phyloP scores from a whole-genome alignment of 257 asterid genomes.

The Salvia splendens region DNA sequence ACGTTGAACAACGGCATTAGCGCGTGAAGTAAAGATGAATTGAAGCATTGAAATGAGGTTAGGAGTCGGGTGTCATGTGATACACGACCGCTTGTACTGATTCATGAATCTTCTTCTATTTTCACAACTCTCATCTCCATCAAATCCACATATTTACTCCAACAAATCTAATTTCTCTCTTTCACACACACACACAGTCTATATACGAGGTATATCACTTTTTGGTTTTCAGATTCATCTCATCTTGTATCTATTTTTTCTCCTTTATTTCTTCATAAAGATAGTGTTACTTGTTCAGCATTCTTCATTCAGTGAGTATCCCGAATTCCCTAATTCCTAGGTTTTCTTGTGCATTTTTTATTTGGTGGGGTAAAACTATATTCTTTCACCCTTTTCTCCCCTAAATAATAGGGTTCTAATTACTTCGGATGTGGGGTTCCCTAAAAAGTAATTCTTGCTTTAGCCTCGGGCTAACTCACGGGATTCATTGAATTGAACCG shows the following conservation, averaged over 20 bases:
- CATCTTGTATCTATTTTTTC: background rate
- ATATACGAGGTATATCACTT: background rate
- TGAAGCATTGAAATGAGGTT: conserved; percentile 1
- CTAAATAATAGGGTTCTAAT: background rate
- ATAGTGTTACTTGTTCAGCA: conserved; percentile 2
- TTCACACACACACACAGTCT: background rate
- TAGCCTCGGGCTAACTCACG: conserved; percentile 9
- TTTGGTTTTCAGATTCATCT: background rate
- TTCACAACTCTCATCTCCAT: background rate
- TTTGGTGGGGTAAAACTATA: background rate
- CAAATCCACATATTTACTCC: background rate
- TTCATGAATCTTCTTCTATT: conserved; percentile 33
- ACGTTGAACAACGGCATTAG: too few species aligned
- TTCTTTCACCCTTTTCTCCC: conserved; percentile 7
- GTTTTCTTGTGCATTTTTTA: conserved; percentile 16
- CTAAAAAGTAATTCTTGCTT: conserved; percentile 9
- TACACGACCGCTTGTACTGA: conserved; percentile 34
- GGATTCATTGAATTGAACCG: conserved; percentile 6
- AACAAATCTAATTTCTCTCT: background rate
- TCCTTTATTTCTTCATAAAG: background rate
- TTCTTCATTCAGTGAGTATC: conserved; percentile 20
- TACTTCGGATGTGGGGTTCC: conserved; percentile 32
- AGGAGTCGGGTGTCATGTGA: conserved; percentile 30
- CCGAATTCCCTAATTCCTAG: background rate
- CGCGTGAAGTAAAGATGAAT: too few species aligned